Evolutionary conservation across 2,329 filamentous ascomycete genomes (phyloP).

Genomic region (Fusarium pilosicola): DNA sequence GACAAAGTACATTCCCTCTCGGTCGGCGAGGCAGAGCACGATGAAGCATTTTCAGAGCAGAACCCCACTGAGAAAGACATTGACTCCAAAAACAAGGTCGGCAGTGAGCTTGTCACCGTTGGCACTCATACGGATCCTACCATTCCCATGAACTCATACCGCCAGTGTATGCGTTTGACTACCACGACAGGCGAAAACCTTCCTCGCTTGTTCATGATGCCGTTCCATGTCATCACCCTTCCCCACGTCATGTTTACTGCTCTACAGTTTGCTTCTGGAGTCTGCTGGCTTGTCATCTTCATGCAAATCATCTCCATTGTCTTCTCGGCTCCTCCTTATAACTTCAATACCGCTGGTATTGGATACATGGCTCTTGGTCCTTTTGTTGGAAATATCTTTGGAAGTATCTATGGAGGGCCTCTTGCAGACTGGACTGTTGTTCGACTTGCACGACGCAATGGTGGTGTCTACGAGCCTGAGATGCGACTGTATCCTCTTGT

Average conservation of each 20-base stretch:
- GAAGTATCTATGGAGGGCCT: constrained; percentile 52
- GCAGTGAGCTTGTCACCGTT: neutral
- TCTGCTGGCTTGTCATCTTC: constrained; percentile 37
- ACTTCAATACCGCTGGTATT: constrained; percentile 40
- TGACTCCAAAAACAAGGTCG: constrained; percentile 1
- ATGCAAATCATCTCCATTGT: constrained; percentile 48
- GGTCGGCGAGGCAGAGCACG: neutral
- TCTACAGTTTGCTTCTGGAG: constrained; percentile 50
- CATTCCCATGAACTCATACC: constrained; percentile 33
- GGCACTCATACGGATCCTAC: neutral
- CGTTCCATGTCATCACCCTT: constrained; percentile 41
- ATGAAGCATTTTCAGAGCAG: neutral
- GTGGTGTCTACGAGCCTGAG: constrained; percentile 56
- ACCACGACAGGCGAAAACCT: constrained; percentile 36
- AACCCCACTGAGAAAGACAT: neutral
- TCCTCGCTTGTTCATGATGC: constrained; percentile 32
- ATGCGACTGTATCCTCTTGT: constrained; percentile 51
- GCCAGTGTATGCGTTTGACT: constrained; percentile 28
- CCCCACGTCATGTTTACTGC: constrained; percentile 54
- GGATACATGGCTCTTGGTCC: constrained; percentile 46
- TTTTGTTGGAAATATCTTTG: constrained; percentile 53
- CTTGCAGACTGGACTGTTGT: constrained; percentile 53
- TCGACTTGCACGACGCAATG: constrained; percentile 50
- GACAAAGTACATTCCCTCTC: constrained; percentile 44
- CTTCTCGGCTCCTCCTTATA: constrained; percentile 49